Evolutionary conservation across 495 filamentous ascomycete genomes (phyloP).

Genomic region (Jackrogersella multiformis): DNA sequence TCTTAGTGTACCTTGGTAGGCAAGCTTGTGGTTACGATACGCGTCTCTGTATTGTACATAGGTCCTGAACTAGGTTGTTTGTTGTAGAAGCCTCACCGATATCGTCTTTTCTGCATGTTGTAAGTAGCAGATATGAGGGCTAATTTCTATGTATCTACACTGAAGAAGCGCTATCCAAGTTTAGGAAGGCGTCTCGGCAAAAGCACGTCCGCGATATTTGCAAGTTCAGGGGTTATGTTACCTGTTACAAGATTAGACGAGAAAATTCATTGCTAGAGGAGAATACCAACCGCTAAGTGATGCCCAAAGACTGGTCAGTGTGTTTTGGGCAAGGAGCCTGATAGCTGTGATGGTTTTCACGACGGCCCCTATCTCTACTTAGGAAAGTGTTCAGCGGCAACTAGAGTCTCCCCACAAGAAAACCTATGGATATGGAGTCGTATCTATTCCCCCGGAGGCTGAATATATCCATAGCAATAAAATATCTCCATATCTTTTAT

Average conservation of each 20-base stretch:
- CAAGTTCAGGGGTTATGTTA: conserved; percentile 21
- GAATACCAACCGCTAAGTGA: not conserved
- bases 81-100: not conserved
- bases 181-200: conserved; percentile 34
- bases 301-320: not conserved
- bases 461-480: conserved; percentile 14
- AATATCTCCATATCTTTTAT: conserved; percentile 18
- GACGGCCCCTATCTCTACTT: conserved; percentile 21
- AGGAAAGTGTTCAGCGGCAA: conserved; percentile 15
- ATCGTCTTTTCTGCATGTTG: conserved; percentile 7
- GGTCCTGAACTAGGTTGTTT: not conserved
- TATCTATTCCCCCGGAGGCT: conserved; percentile 23
- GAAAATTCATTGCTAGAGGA: conserved; percentile 24
- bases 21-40: not conserved
- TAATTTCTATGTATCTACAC: conserved; percentile 10
- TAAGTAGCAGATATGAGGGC: conserved; percentile 5
- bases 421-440: conserved; percentile 32
- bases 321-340: not conserved
- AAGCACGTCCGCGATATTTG: conserved; percentile 36
- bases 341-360: conserved; percentile 14
- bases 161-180: conserved; percentile 31
- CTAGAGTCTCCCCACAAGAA: conserved; percentile 27
- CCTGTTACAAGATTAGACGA: conserved; percentile 18
- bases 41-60: not conserved
- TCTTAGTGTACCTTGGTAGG: not conserved